These are phyloP conservation scores for Penicillium sp. DNA, from an alignment of 2,329 filamentous ascomycete species.

Conservation along the genomic window DNA sequence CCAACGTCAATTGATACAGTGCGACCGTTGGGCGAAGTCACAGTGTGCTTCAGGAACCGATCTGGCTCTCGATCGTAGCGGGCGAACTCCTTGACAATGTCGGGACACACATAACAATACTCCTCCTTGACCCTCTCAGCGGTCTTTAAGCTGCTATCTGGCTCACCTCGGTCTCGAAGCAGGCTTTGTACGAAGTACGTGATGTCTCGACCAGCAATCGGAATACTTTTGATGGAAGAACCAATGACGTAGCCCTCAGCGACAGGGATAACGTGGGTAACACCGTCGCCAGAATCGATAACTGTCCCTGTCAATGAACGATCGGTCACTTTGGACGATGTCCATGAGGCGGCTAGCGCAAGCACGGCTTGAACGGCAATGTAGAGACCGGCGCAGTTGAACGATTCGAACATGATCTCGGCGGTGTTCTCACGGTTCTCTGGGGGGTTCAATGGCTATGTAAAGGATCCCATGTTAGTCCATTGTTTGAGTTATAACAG, in stretches of 20 bases:
- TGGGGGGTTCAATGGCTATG: constrained; percentile 89
- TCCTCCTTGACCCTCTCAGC: constrained; percentile 99
- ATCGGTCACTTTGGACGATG: constrained; percentile 95
- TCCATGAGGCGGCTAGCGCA: constrained; percentile 96
- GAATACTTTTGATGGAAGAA: constrained; percentile 98
- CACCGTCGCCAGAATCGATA: constrained; percentile 97
- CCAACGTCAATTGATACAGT: constrained; percentile 88
- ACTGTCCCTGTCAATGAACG: constrained; percentile 95
- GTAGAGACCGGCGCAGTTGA: constrained; percentile 98
- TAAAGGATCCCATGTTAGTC: background rate
- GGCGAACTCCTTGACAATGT: constrained; percentile 98
- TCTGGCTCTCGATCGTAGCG: constrained; percentile 92
- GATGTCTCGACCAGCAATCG: constrained; percentile 96
- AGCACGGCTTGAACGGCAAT: constrained; percentile 98
- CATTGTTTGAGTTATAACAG: background rate
- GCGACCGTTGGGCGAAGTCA: constrained; percentile 83
- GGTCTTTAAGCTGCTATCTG: constrained; percentile 95
- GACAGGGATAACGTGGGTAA: constrained; percentile 98
- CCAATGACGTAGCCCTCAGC: constrained; percentile 99
- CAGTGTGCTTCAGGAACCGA: constrained; percentile 87
- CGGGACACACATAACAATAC: constrained; percentile 96
- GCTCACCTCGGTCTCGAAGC: constrained; percentile 92
- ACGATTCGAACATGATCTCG: constrained; percentile 99
- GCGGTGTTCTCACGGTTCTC: constrained; percentile 99
- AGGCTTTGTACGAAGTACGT: constrained; percentile 98